A percentile compares a stretch with the other conserved stretches of the same genome.
Evolutionary conservation across 768 basidiomycete species (phyloP).

Genomic region (Leucocoprinus leucothites): DNA sequence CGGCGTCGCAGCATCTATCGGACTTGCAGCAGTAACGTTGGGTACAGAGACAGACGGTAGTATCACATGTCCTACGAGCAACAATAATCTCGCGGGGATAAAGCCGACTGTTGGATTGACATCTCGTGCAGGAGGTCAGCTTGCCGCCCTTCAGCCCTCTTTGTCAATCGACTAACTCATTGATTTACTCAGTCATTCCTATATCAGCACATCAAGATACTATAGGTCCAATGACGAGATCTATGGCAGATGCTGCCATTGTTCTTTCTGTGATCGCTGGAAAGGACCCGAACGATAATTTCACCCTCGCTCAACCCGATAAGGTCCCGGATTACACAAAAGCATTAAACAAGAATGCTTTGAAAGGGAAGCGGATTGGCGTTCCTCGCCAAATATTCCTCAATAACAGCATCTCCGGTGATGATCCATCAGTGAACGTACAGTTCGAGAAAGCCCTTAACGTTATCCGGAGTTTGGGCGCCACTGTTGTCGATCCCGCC

Average conservation of each 20-base stretch:
- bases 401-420: conserved; percentile 28
- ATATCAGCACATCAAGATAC: conserved; percentile 58
- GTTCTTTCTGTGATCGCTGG: conserved; percentile 58
- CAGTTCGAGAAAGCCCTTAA: conserved; percentile 38
- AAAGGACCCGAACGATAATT: conserved; percentile 51
- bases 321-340: conserved; percentile 52
- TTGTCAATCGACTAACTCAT: no score
- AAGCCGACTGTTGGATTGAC: conserved; percentile 61
- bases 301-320: conserved; percentile 49
- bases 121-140: conserved; percentile 53
- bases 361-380: conserved; percentile 51
- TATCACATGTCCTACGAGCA: conserved; percentile 47
- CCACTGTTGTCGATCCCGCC: conserved; percentile 58
- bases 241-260: conserved; percentile 51
- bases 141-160: no score
- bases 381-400: conserved; percentile 44
- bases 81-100: conserved; percentile 56
- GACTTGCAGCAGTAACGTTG: conserved; percentile 44
- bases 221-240: conserved; percentile 54
- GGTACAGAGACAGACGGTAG: conserved; percentile 55
- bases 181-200: conserved; percentile 56
- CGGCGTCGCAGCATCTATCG: conserved; percentile 51
- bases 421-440: conserved; percentile 31
- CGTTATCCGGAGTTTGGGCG: conserved; percentile 37
- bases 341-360: conserved; percentile 44